Evolutionary conservation across 169 alveolate genomes (phyloP).

Genomic region (Cryptosporidium felis): DNA sequence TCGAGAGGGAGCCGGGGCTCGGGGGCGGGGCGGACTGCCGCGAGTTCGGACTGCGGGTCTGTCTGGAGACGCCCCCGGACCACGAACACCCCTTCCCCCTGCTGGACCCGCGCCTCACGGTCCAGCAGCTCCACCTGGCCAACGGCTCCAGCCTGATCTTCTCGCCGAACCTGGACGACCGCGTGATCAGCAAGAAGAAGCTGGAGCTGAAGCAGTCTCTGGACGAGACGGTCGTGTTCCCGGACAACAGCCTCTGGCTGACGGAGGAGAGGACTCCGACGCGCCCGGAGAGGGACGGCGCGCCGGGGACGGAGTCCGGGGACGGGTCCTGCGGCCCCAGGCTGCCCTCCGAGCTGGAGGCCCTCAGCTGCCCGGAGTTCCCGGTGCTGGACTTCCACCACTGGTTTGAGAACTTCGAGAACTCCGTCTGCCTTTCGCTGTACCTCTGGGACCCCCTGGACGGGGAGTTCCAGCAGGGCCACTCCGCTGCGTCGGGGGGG

Average conservation of each 20-base stretch:
- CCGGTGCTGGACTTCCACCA: slow-evolving; percentile 51
- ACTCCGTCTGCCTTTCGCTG: background rate
- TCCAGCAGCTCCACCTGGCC: slow-evolving; percentile 32
- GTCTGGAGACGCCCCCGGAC: slow-evolving; percentile 34
- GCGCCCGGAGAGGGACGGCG: no score
- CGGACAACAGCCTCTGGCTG: background rate
- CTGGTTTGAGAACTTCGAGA: slow-evolving; percentile 55
- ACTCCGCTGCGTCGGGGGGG: no score
- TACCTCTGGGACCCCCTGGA: slow-evolving; percentile 61
- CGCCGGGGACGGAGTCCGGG: background rate
- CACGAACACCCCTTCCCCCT: slow-evolving; percentile 9
- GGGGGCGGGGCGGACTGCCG: background rate
- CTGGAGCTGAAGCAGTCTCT: slow-evolving; percentile 17
- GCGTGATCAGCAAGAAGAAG: slow-evolving; percentile 30
- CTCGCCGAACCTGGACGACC: slow-evolving; percentile 22
- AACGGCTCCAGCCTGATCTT: slow-evolving; percentile 51
- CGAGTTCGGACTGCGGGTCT: slow-evolving; percentile 33
- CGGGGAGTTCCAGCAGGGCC: background rate
- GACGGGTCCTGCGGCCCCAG: background rate
- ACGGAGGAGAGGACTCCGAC: slow-evolving; percentile 2
- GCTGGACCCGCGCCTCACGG: slow-evolving; percentile 43
- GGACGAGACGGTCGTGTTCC: background rate
- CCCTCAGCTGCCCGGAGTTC: slow-evolving; percentile 25
- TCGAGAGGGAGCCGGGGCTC: slow-evolving; percentile 15
- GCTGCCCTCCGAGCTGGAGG: background rate